Evolutionary conservation across 2,329 filamentous ascomycete species (phyloP), one percentile per base, ranked within the genome.

Genomic region (Cladosporium sp.): DNA sequence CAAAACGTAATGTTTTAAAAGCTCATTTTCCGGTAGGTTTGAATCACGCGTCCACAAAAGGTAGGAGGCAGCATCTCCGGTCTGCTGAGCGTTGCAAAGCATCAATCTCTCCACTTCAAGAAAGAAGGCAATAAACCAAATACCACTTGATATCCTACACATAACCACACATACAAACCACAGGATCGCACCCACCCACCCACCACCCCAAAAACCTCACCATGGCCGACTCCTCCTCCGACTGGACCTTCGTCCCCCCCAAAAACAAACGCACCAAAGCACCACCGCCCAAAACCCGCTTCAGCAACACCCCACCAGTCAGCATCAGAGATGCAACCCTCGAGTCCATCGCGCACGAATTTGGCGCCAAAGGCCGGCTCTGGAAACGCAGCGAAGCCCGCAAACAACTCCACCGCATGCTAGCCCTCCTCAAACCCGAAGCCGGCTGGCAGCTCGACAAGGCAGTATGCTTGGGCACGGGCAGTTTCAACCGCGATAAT

Each of bases 401-500:
- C 11, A 65, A 63, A 43, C 62, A 65, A n/a, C 26, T 71, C 1
- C 60, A 65, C 13, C 64, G 65, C 13, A 68, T 71, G 14, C 53
- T 75, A 1, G 59, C 70, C 2, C 66, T 69, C 26, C 43, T 70
- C 3, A 58, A 61, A 23, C 68, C 73, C 0, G 70, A 73, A 2
- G 46, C 58, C 1, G 71, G 68, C 14, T 73, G 70, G 71, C 53
- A 61, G 7, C 60, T 76, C 30, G 39, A 67, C 13, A 71, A 67
- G n/a, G 75, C 73, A 5, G 58, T 76, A 1, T 75, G 74, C 53
- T 57, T 77, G 5, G 75, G 71, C 1, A 67, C 69, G 13, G 73
- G 73, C 3, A 75, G 73, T 60, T 71, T 75, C 67, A 75, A 72
- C 65, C 65, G 73, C 48, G 71, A 73, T 25, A 74, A 76, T 28